Conservation (phyloP, 441 rosid species). For the Erysimum pusillum region DNA sequence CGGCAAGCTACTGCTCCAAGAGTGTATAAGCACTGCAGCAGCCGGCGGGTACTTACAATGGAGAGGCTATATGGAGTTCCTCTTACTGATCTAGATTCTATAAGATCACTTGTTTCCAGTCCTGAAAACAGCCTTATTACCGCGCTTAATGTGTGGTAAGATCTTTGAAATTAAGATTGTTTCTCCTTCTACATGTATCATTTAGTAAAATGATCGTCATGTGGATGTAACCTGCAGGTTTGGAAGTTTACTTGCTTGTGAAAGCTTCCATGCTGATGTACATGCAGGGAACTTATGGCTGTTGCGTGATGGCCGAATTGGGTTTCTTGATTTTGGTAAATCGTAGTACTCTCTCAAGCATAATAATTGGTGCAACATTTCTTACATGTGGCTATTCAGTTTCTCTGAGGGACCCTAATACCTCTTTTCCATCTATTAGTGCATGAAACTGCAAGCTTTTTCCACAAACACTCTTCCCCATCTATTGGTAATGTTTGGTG, state of each 20-base stretch:
- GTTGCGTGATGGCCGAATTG: slow-evolving; percentile 96
- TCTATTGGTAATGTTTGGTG: slow-evolving; percentile 32
- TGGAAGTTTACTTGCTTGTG: slow-evolving; percentile 98
- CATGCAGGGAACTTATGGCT: slow-evolving; percentile 99
- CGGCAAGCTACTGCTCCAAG: slow-evolving; percentile 96
- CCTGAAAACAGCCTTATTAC: slow-evolving; percentile 94
- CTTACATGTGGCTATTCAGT: slow-evolving; percentile 12
- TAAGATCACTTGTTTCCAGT: slow-evolving; percentile 87
- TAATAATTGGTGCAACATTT: slow-evolving; percentile 22
- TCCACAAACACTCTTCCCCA: not conserved
- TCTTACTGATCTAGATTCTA: slow-evolving; percentile 93
- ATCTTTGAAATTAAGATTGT: slow-evolving; percentile 6
- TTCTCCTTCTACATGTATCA: not conserved
- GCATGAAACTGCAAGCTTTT: not conserved
- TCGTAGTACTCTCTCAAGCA: slow-evolving; percentile 31
- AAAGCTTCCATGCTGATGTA: slow-evolving; percentile 98
- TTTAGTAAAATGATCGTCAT: slow-evolving; percentile 6
- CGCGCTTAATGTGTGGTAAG: slow-evolving; percentile 97
- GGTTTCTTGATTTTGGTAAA: slow-evolving; percentile 98
- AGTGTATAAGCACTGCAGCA: slow-evolving; percentile 90
- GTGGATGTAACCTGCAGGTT: slow-evolving; percentile 65
- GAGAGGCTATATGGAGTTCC: slow-evolving; percentile 99
- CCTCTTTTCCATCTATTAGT: slow-evolving; percentile 5
- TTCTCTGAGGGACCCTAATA: not conserved
- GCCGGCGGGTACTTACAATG: slow-evolving; percentile 87